Conservation (phyloP, 2,329 filamentous ascomycete species). For the Scleromitrula shiraiana region DNA sequence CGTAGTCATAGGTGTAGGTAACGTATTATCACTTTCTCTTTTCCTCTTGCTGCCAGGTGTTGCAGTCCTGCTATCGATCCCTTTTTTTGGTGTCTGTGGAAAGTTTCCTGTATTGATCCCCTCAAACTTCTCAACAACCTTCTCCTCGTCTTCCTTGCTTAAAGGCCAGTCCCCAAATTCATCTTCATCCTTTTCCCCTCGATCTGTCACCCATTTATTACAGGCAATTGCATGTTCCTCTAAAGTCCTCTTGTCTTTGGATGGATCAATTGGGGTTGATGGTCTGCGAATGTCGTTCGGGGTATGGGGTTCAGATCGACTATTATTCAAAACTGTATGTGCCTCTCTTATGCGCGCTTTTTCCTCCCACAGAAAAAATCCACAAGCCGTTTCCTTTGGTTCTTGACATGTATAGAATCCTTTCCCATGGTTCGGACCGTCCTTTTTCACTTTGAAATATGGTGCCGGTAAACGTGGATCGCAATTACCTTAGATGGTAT, state of each 20-base stretch:
- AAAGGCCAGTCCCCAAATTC: constrained; percentile 25
- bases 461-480: constrained; percentile 10
- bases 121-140: constrained; percentile 12
- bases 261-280: constrained; percentile 4
- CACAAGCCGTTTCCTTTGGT: constrained; percentile 38
- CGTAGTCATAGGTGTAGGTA: constrained; percentile 24
- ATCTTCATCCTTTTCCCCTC: constrained; percentile 18
- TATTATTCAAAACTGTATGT: constrained; percentile 37
- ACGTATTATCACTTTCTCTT: constrained; percentile 9
- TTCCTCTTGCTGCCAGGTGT: constrained; percentile 27
- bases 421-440: constrained; percentile 41
- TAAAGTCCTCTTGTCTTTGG: constrained; percentile 14
- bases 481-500: constrained; percentile 10
- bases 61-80: constrained; percentile 13
- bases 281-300: constrained; percentile 6
- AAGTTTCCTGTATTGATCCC: constrained; percentile 5
- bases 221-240: constrained; percentile 12
- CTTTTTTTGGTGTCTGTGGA: constrained; percentile 25
- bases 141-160: constrained; percentile 18
- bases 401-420: constrained; percentile 48
- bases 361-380: constrained; percentile 51
- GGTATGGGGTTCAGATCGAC: constrained; percentile 34
- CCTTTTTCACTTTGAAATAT: constrained; percentile 37
- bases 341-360: constrained; percentile 41
- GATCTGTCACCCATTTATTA: constrained; percentile 15